Base-by-base conservation (phyloP, 306 rosid species). In the Vachellia pachyceras region DNA sequence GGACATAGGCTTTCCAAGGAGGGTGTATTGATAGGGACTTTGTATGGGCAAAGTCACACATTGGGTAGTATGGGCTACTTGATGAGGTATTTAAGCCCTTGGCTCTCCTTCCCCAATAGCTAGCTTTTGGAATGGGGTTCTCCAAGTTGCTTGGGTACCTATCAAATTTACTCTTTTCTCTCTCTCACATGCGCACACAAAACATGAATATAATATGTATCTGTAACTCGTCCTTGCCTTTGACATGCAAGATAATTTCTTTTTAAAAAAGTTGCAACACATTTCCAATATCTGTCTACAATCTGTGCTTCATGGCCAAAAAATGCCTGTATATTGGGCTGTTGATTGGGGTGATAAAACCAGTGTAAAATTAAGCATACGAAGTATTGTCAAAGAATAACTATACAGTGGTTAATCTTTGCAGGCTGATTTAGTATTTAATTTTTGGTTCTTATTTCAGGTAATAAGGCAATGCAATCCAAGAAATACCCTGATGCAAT, bases 381-480 rank as follows among this genome's bases (percentile, higher is more conserved):
- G 10, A 50, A 25, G 77, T 39, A 25, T 72, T 81, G 63, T 55
- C 47, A 49, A 55, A 75, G 68, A 57, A 69, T 73, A 57, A 52
- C 69, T 67, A 36, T 9, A 33, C 47, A 66, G 74, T 77, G 74
- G 14, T 82, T 44, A 37, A 77, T 73, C 70, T 82, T 47, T 46
- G 68, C 6, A 41, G 46, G 84, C 61, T 72, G 58, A 63, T 84
- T 41, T 77, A 63, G 71, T 73, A 35, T 77, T 47, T 79, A 50
- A 83, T 50, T 41, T 70, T 87, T 52, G 4, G 64, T 37, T 77
- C 70, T 86, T 79, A 20, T 11, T 81, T 80, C 84, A 95, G 99
- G 99, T 82, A 95, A 95, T 83, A 90, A 72, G 87, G 97, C 95
- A 35, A 84, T 95, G 97, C 97, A 89, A 72, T 87, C 89, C 60